Conservation (phyloP, 1,284 basidiomycete genomes). For the Moesziomyces aphidis region DNA sequence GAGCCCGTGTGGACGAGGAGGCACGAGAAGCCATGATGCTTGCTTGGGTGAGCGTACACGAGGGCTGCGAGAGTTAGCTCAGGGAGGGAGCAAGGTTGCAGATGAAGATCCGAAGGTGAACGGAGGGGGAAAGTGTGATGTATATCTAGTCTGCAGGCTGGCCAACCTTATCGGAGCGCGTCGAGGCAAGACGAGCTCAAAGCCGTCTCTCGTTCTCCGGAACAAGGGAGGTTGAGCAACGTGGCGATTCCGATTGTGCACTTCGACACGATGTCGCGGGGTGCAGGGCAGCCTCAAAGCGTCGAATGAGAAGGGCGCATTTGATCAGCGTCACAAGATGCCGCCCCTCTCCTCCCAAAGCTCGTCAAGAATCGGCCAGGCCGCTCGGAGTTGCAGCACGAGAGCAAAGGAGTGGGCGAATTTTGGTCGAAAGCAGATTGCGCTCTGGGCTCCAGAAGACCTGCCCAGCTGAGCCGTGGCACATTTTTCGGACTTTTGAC, state of each 20-base stretch:
- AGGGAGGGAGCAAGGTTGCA: not conserved
- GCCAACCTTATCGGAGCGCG: not conserved
- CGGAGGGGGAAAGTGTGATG: not conserved
- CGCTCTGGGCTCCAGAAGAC: slow-evolving; percentile 21
- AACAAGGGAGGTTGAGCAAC: too few species aligned
- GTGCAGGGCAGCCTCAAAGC: not conserved
- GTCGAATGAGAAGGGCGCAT: not conserved
- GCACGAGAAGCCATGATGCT: slow-evolving; percentile 28
- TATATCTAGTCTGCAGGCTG: not conserved
- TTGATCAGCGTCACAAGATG: not conserved
- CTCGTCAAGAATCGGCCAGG: too few species aligned
- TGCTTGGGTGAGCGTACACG: not conserved
- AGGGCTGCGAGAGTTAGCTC: not conserved
- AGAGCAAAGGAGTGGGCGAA: not conserved
- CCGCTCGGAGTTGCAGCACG: not conserved
- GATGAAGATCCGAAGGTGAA: not conserved
- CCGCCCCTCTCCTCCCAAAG: too few species aligned
- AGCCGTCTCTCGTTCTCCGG: too few species aligned
- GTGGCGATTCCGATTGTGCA: not conserved
- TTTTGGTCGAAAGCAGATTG: not conserved
- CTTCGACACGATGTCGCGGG: not conserved
- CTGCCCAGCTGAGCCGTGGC: slow-evolving; percentile 4
- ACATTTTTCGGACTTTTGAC: slow-evolving; percentile 26
- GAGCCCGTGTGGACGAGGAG: slow-evolving; percentile 11
- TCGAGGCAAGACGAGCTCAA: not conserved